Conservation (phyloP, 257 asterid genomes). For the Gardenia jasminoides region DNA sequence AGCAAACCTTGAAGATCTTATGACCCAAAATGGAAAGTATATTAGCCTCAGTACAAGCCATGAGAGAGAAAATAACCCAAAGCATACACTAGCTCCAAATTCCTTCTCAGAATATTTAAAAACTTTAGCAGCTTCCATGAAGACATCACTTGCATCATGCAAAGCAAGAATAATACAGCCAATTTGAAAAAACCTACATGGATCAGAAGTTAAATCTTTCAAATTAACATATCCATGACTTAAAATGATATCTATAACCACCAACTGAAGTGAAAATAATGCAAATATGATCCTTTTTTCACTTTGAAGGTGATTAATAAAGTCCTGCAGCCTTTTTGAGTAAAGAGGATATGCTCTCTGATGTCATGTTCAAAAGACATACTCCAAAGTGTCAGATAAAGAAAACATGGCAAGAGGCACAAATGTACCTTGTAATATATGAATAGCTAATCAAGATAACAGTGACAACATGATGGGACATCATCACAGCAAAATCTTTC, state of each 20-base stretch:
- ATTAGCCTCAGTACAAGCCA: conserved; percentile 86
- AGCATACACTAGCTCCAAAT: conserved; percentile 76
- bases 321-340: background rate
- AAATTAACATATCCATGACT: background rate
- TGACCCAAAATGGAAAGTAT: conserved; percentile 83
- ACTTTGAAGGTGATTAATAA: background rate
- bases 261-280: background rate
- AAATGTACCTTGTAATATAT: conserved; percentile 62
- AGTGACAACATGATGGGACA: conserved; percentile 88
- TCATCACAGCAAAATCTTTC: conserved; percentile 88
- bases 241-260: background rate
- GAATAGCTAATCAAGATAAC: conserved; percentile 69
- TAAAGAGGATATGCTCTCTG: background rate
- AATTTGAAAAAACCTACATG: conserved; percentile 71
- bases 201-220: background rate
- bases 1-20: conserved; percentile 63
- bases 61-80: conserved; percentile 79
- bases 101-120: conserved; percentile 85
- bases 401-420: conserved; percentile 16
- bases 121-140: conserved; percentile 92
- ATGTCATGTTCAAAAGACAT: conserved; percentile 1
- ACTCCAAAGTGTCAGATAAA: conserved; percentile 10
- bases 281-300: background rate
- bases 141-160: conserved; percentile 94
- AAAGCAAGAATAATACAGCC: conserved; percentile 79